Evolutionary conservation across 208 protist genomes (phyloP), one percentile per base, ranked within the genome.

Genomic region (Cochliopodium minus): DNA sequence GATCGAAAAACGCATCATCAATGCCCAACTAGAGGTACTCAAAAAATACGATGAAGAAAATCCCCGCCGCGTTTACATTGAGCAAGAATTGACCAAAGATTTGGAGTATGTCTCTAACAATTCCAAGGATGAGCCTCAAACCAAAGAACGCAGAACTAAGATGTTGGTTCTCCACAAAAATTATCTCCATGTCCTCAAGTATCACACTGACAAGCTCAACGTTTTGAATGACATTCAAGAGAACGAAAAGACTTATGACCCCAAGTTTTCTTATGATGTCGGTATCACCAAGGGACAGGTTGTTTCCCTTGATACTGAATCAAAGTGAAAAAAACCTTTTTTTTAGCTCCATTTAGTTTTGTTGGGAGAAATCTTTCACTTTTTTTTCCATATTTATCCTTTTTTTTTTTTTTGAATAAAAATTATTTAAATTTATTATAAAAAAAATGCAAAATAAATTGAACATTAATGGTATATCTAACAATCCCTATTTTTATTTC

Each of bases 161-260:
- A 43, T 55, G 32, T 55, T 55, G 22, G 42, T 32, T 7, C 39
- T 55, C 33, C 50, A 55, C 50, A 55, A 32, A 10, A 34, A 55
- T 20, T 55, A 42, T 55, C 20, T 55, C n/a, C 4, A 55, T 2
- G 32, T 55, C 0, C 30, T 55, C 26, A 32, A 3, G 2, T 55
- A 42, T 23, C 42, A 42, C 20, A 55, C 22, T 22, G 32, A 55
- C 2, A 55, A 36, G 13, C 25, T 39, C 9, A 5, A 34, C 22
- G 20, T 55, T 2, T 52, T 52, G 29, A 52, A 52, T 22, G 2
- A 20, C 4, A 34, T 42, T 20, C 2, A 1, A 22, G 7, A 17
- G 5, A 6, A 28, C 15, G 6, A 36, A n/a, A 55, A 42, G 23
- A 23, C 7, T 5, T 55, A 55, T 22, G 50, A 55, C 15, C 22